Percentiles rank a stretch among this genome's conserved stretches.
These are phyloP conservation scores for Nicotiana undulata DNA, from an alignment of 257 asterid genomes.

Conservation along the genomic window DNA sequence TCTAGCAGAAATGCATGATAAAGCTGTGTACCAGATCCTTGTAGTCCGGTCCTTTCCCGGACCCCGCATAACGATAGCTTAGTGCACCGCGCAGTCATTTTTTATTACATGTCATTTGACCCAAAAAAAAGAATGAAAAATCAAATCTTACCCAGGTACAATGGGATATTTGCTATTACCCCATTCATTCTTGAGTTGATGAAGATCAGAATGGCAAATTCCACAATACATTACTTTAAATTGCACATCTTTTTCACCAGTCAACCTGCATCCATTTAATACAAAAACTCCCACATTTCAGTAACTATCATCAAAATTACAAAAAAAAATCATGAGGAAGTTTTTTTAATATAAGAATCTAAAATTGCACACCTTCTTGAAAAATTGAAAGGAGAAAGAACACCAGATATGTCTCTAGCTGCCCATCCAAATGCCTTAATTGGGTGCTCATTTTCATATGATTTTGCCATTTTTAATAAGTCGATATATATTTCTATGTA, in stretches of 20 bases:
- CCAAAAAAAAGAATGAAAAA: neutral
- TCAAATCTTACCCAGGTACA: slow-evolving; percentile 35
- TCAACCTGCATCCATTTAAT: slow-evolving; percentile 19
- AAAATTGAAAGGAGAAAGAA: slow-evolving; percentile 44
- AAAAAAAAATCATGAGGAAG: neutral
- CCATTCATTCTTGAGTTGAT: slow-evolving; percentile 42
- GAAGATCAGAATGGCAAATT: slow-evolving; percentile 52
- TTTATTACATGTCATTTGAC: no score
- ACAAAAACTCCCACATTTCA: neutral
- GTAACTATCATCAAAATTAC: neutral
- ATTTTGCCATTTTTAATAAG: slow-evolving; percentile 28
- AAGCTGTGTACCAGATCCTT: no score
- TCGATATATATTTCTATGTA: neutral
- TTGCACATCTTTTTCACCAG: slow-evolving; percentile 39
- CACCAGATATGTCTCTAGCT: slow-evolving; percentile 45
- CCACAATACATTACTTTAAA: slow-evolving; percentile 48
- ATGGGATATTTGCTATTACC: slow-evolving; percentile 35
- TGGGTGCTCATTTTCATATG: slow-evolving; percentile 43
- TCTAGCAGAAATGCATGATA: no score
- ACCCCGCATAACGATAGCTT: fast-evolving
- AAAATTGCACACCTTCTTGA: slow-evolving; percentile 39
- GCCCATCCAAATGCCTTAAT: slow-evolving; percentile 49
- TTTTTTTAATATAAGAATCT: neutral
- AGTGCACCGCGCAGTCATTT: fast-evolving
- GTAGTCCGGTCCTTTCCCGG: no score